A percentile compares a stretch with the other conserved stretches of the same genome.
Conservation (phyloP, 2,329 filamentous ascomycete species). For the Fusarium cicatricum region DNA sequence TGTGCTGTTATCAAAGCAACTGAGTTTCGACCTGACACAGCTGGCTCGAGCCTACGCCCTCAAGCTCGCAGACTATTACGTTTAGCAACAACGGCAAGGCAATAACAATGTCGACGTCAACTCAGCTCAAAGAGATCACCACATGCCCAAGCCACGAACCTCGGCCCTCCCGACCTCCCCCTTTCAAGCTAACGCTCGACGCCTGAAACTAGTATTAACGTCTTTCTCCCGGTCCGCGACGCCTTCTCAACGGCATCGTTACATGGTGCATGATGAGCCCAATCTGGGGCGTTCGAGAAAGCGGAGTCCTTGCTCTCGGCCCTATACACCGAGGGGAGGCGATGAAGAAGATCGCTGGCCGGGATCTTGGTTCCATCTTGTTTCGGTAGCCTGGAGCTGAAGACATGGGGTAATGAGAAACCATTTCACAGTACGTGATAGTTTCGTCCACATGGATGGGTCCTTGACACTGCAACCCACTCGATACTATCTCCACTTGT, state of each 20-base stretch:
- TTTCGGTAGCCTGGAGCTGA: not conserved
- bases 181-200: not conserved
- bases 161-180: not conserved
- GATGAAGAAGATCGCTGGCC: conserved; percentile 2
- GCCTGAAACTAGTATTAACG: conserved; percentile 27
- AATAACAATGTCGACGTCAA: not conserved
- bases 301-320: not conserved
- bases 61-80: not conserved
- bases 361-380: conserved; percentile 5
- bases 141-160: not conserved
- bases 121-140: too few relatives aligned
- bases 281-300: not conserved
- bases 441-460: too few relatives aligned
- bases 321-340: too few relatives aligned
- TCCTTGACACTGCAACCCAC: too few relatives aligned
- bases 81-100: not conserved
- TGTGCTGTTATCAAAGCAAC: not conserved
- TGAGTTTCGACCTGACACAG: not conserved
- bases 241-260: conserved; percentile 10
- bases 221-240: not conserved
- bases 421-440: too few relatives aligned
- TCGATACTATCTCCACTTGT: too few relatives aligned
- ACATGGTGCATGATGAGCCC: conserved; percentile 4
- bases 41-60: not conserved
- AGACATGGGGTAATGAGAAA: not conserved